These are phyloP conservation scores for Porphyrellus cyaneotinctus DNA, from an alignment of 768 basidiomycete genomes.

Conservation along the genomic window DNA sequence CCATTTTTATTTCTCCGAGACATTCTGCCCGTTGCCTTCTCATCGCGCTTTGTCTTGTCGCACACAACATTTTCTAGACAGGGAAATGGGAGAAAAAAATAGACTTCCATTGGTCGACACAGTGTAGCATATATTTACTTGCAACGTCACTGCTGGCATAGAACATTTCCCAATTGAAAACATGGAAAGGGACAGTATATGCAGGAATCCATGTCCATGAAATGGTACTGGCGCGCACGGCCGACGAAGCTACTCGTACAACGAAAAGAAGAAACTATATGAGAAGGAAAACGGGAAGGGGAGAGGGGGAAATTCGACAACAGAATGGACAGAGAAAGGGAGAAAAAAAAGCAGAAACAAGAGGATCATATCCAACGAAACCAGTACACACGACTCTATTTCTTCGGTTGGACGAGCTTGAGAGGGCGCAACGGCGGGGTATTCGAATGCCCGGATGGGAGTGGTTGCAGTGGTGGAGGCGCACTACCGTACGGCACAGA, in stretches of 20 bases:
- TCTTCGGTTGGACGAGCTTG: conserved; percentile 31
- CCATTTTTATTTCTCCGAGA: background rate
- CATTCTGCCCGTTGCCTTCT: background rate
- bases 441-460: conserved; percentile 17
- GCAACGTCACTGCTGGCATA: background rate
- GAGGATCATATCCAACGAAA: background rate
- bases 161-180: background rate
- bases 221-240: background rate
- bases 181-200: background rate
- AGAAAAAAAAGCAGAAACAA: background rate
- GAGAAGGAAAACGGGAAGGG: background rate
- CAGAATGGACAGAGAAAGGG: background rate
- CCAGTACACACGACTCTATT: conserved; percentile 15
- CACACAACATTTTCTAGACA: background rate
- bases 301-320: background rate
- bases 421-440: conserved; percentile 29
- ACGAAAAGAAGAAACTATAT: background rate
- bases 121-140: background rate
- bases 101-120: background rate
- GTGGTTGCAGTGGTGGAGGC: conserved; percentile 13
- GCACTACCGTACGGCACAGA: conserved; percentile 21
- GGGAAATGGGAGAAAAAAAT: background rate
- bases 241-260: background rate
- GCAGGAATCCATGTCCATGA: background rate
- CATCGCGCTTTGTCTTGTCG: background rate